These are phyloP conservation scores for Solanum lignicaule DNA, from an alignment of 257 asterid genomes.

Conservation along the genomic window DNA sequence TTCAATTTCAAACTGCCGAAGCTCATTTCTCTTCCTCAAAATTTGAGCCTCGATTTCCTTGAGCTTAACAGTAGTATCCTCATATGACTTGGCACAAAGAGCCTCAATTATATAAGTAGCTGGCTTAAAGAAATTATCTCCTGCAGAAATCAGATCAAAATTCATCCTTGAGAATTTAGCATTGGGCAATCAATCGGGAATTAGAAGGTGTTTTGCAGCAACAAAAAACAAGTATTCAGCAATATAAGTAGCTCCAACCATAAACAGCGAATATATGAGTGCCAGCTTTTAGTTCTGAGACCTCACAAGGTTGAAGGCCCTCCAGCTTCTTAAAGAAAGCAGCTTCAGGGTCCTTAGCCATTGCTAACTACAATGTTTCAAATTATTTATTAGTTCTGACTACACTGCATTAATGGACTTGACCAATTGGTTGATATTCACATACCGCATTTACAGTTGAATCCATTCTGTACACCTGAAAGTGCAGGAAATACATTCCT, in stretches of 20 bases:
- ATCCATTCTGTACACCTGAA: constrained; percentile 99
- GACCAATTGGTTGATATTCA: background rate
- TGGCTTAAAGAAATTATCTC: constrained; percentile 97
- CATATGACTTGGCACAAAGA: constrained; percentile 83
- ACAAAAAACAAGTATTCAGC: constrained; percentile 3
- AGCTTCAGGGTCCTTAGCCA: constrained; percentile 96
- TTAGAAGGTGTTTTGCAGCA: constrained; percentile 2
- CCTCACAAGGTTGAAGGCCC: constrained; percentile 99
- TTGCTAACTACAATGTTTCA: constrained; percentile 29
- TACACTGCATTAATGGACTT: background rate
- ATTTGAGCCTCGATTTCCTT: constrained; percentile 90
- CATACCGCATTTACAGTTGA: constrained; percentile 96
- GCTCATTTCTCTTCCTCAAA: constrained; percentile 89
- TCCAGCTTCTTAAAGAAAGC: constrained; percentile 96
- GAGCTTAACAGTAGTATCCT: constrained; percentile 79
- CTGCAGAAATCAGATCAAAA: constrained; percentile 32
- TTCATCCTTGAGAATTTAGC: background rate
- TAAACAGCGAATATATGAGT: constrained; percentile 99
- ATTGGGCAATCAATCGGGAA: background rate
- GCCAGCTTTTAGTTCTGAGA: constrained; percentile 93
- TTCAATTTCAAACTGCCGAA: constrained; percentile 93
- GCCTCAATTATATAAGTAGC: constrained; percentile 93
- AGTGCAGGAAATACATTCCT: constrained; percentile 99
- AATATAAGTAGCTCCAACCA: constrained; percentile 52
- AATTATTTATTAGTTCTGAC: background rate